Evolutionary conservation across 441 rosid species (phyloP).

Genomic region (Manihot esculenta): DNA sequence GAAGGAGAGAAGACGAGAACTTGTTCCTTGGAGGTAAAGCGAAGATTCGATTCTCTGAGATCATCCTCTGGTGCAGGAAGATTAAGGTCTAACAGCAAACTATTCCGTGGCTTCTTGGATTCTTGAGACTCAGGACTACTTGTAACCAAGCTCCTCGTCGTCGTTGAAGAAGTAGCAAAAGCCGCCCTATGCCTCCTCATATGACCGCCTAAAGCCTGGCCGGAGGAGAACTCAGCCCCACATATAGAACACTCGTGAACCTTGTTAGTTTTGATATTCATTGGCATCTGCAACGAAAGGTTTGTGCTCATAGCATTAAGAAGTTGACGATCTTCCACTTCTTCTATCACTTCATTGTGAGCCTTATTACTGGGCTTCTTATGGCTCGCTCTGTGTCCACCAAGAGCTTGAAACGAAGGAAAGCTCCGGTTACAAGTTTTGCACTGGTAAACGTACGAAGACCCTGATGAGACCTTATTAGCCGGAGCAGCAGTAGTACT

Average conservation of each 20-base stretch:
- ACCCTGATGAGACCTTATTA: slow-evolving; percentile 27
- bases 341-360: slow-evolving; percentile 12
- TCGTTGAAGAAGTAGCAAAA: slow-evolving; percentile 27
- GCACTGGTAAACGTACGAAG: slow-evolving; percentile 60
- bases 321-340: slow-evolving; percentile 17
- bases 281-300: slow-evolving; percentile 52
- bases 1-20: slow-evolving; percentile 60
- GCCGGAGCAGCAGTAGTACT: neutral
- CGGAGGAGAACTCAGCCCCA: slow-evolving; percentile 83
- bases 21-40: slow-evolving; percentile 39
- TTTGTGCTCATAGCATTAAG: slow-evolving; percentile 28
- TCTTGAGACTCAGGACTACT: slow-evolving; percentile 32
- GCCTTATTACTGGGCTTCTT: slow-evolving; percentile 50
- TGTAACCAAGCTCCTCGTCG: slow-evolving; percentile 34
- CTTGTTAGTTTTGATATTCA: slow-evolving; percentile 35
- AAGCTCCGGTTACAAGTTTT: slow-evolving; percentile 79
- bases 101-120: slow-evolving; percentile 48
- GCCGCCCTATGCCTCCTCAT: slow-evolving; percentile 88
- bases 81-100: slow-evolving; percentile 79
- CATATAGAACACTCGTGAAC: slow-evolving; percentile 87
- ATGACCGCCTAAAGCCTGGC: slow-evolving; percentile 94
- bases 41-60: slow-evolving; percentile 33
- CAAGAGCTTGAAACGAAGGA: slow-evolving; percentile 92
- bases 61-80: slow-evolving; percentile 85
- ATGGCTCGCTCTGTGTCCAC: slow-evolving; percentile 93